These are phyloP conservation scores for Sphaerulina populicola DNA, from an alignment of 2,329 filamentous ascomycete species.

Conservation along the genomic window DNA sequence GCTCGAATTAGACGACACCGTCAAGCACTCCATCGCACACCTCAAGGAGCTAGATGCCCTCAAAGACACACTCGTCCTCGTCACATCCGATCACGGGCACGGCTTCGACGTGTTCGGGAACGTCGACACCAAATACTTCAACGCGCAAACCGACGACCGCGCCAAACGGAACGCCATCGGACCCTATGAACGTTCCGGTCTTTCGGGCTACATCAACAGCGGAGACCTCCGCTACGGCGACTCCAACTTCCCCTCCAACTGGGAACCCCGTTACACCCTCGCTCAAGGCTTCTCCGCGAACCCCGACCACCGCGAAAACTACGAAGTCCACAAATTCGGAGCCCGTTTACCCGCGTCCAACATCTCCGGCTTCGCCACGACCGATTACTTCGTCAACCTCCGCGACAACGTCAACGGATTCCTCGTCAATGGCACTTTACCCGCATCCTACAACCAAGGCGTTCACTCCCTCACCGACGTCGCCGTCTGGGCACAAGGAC, in stretches of 20 bases:
- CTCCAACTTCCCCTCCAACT: constrained; percentile 69
- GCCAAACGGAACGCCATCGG: constrained; percentile 68
- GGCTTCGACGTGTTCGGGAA: constrained; percentile 80
- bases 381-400: constrained; percentile 60
- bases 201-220: constrained; percentile 64
- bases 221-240: constrained; percentile 58
- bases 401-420: constrained; percentile 59
- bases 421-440: constrained; percentile 66
- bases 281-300: constrained; percentile 62
- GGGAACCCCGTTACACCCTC: constrained; percentile 76
- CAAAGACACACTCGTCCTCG: constrained; percentile 68
- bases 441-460: constrained; percentile 55
- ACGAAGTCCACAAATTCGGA: constrained; percentile 56
- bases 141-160: constrained; percentile 56
- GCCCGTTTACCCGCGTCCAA: constrained; percentile 55
- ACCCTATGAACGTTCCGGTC: constrained; percentile 62
- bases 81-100: constrained; percentile 83
- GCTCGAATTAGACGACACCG: constrained; percentile 75
- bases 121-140: constrained; percentile 71
- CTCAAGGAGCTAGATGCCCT: constrained; percentile 58
- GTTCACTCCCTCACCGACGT: constrained; percentile 73
- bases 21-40: constrained; percentile 64
- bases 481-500: constrained; percentile 68
- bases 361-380: constrained; percentile 39
- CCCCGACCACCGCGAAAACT: constrained; percentile 71